phyloP scores from a whole-genome alignment of 208 protist genomes.

The Wallacemonas sp. region DNA sequence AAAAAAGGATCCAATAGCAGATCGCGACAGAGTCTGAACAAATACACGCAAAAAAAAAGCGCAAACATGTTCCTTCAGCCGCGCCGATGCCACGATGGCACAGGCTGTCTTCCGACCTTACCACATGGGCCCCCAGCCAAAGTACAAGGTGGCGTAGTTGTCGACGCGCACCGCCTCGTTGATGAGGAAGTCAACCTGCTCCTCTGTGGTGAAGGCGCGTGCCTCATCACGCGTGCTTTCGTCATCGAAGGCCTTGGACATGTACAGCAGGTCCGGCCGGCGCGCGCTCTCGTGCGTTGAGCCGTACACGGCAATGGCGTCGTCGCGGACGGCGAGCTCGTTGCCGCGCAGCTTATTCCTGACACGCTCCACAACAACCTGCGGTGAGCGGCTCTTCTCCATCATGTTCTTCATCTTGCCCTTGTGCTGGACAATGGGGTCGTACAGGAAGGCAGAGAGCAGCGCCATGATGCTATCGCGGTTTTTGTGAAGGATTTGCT shows the following conservation, averaged over 20 bases:
- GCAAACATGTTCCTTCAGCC: neutral
- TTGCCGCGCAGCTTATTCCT: constrained; percentile 98
- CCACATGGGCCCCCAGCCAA: constrained; percentile 92
- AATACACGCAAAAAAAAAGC: constrained; percentile 3
- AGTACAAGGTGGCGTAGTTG: constrained; percentile 90
- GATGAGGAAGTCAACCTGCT: constrained; percentile 89
- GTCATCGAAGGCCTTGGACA: constrained; percentile 89
- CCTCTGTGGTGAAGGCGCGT: constrained; percentile 47
- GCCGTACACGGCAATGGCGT: constrained; percentile 73
- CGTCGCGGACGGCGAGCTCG: constrained; percentile 92
- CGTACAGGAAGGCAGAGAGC: constrained; percentile 99
- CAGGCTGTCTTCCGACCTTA: constrained; percentile 20
- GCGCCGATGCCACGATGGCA: too few relatives aligned
- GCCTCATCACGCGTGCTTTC: constrained; percentile 43
- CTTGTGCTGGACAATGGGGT: constrained; percentile 98
- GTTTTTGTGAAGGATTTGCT: constrained; percentile 96
- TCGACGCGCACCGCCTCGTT: constrained; percentile 82
- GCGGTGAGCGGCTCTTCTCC: constrained; percentile 83
- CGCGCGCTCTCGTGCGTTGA: constrained; percentile 73
- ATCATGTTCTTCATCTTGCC: constrained; percentile 98
- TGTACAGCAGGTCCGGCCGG: constrained; percentile 83
- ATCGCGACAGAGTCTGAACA: constrained; percentile 4
- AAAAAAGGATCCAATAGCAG: constrained; percentile 5
- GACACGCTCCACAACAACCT: constrained; percentile 96
- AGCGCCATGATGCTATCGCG: constrained; percentile 99